Base-by-base conservation (phyloP, 2,329 filamentous ascomycete genomes). In the Furcasterigmium sp. region DNA sequence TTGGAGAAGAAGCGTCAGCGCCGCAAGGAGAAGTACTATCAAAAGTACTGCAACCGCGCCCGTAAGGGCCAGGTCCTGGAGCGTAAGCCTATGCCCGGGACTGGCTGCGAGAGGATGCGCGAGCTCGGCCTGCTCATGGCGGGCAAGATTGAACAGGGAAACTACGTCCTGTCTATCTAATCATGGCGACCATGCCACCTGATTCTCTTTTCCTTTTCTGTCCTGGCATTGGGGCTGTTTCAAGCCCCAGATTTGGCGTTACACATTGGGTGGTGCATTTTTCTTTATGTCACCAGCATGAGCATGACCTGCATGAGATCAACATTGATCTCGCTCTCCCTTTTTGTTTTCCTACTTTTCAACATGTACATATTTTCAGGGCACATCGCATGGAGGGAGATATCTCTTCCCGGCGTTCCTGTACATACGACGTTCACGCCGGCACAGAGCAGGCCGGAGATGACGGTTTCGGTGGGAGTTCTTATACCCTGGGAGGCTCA, bases 1-100 rank as follows among this genome's bases (percentile, higher is more conserved):
- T 78, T 98, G 2, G 93, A 98, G 69, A 85, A 87, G 65, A 97
- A 95, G 70, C 85, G 91, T 20, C 87, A 93, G 68, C 84, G 93
- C 51, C 86, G 93, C 54, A 90, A 86, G 68, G 91, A 97, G 65
- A 95, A 96, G 65, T 86, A 90, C 57, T 85, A 87, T 60, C 85
- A 91, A 56, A 93, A 95, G 62, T 85, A 91, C 59, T 94, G 87
- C 69, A 84, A 89, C 60, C 87, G 89, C 56, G 84, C 84, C 45
- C 82, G 83, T 51, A 90, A 89, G 57, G 77, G 78, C 11, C 75
- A 79, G 53, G 71, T 77, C 18, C 67, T 69, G 4, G 75, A 77
- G 53, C 80, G 84, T 53, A 83, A 80, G 54, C 81, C 87, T 42
- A 76, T 83, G 56, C 88, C 87, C 30, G 93, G 93, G 43, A 86